Base-by-base conservation (phyloP, 176 grass and related monocot genomes). In the Panicum miliaceum region DNA sequence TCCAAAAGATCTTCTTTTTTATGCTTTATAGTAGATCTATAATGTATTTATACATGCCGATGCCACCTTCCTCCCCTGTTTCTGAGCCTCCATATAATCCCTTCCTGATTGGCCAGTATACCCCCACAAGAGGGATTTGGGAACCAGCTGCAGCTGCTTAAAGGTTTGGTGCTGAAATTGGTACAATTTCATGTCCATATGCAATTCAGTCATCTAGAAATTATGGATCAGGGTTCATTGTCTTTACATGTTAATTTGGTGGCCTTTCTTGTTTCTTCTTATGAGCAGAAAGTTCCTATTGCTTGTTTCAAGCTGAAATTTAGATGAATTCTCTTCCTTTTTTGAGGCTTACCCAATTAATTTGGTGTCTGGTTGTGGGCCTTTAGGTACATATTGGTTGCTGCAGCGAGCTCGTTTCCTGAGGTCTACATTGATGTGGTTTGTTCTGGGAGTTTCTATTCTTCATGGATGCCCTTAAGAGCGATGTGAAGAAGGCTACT, bases 381-480 rank as follows among this genome's bases (percentile, higher is more conserved):
- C 40, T 68, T 78, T 53, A 57, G 36, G 80, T 45, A 87, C 74
- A 80, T 84, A 61, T 75, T 40, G 23, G 29, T 76, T 19, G 37
- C 65, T 84, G 58, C 14, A 22, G 54, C 19, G 59, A 64, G 48
- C 45, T 66, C 81, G 66, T 84, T 87, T 82, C 61, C 27, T 78
- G 84, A 43, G 38, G 71, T 65, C 63, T 8, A 47, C n/a, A 65
- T 82, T 87, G 91, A 93, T 92, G 88, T 82, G 85, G 88, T 86
- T 98, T 77, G 42, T 77, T 82, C 38, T 89, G 68, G 41, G 71
- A 75, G 15, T 67, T 80, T 75, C 15, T 71, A 67, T 57, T 79
- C 67, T 52, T 75, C 79, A 94, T 94, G 93, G 93, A 94, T 75
- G 70, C 62, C 38, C 42, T 43, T 83, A 81, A 75, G 71, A 85